A percentile compares a stretch with the other conserved stretches of the same genome.
Evolutionary conservation across 345 rosid species (phyloP).

Genomic region (Syzygium grande): DNA sequence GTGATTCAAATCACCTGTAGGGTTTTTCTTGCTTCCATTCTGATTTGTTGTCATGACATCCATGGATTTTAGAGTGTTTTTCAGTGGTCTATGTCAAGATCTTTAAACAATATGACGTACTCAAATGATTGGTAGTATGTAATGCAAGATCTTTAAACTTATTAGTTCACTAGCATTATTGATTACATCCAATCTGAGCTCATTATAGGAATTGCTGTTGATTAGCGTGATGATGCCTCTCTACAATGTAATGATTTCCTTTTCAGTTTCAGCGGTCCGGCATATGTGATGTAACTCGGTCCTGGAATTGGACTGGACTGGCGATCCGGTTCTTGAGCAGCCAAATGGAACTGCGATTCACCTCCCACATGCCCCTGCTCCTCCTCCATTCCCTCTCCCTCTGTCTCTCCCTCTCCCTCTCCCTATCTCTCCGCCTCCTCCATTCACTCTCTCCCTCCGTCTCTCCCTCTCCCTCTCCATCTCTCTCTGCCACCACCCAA

Average conservation of each 20-base stretch:
- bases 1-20: background rate
- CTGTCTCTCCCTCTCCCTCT: too few relatives aligned
- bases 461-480: too few relatives aligned
- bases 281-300: background rate
- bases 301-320: background rate
- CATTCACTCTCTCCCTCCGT: too few relatives aligned
- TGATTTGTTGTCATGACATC: background rate
- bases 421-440: conserved; percentile 19
- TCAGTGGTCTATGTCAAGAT: background rate
- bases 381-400: background rate
- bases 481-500: too few relatives aligned
- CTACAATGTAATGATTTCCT: background rate
- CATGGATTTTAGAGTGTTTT: background rate
- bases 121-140: background rate
- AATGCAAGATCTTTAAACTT: too few relatives aligned
- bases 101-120: background rate
- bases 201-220: background rate
- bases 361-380: background rate
- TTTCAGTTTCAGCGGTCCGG: background rate
- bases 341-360: too few relatives aligned
- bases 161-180: background rate
- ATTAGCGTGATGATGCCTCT: background rate
- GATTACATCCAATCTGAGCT: background rate
- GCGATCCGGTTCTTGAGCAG: too few relatives aligned
- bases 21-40: background rate